Evolutionary conservation across 208 protist genomes (phyloP).

Genomic region (Acanthamoeba castellanii): DNA sequence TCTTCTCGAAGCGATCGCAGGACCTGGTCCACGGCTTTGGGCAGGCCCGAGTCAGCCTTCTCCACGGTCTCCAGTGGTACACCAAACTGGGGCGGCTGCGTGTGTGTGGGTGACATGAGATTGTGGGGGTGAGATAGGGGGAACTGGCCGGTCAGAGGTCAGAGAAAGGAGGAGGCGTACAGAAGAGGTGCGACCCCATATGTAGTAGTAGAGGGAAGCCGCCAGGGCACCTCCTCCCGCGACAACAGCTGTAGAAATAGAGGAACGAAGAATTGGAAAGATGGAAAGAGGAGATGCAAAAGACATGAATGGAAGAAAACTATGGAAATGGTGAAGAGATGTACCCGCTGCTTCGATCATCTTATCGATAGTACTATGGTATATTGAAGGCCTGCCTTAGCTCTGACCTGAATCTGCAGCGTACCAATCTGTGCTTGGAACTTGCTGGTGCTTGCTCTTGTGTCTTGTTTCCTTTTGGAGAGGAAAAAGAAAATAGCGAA

Average conservation of each 20-base stretch:
- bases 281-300: background rate
- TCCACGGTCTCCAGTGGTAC: background rate
- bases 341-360: no score
- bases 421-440: background rate
- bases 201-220: constrained; percentile 30
- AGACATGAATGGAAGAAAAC: background rate
- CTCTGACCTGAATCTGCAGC: background rate
- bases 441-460: background rate
- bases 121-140: background rate
- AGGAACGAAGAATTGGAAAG: background rate
- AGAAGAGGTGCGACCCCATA: background rate
- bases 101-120: background rate
- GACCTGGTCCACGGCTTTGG: background rate
- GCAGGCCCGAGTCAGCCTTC: constrained; percentile 21
- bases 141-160: background rate
- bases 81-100: background rate
- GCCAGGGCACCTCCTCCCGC: constrained; percentile 1
- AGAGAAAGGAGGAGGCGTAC: background rate
- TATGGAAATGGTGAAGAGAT: no score
- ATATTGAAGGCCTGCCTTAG: no score
- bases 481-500: background rate
- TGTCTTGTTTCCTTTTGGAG: background rate
- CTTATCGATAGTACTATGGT: no score
- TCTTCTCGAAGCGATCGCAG: background rate
- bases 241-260: background rate